phyloP scores from a whole-genome alignment of 495 filamentous ascomycete species.

The Lasiosphaeria miniovina region DNA sequence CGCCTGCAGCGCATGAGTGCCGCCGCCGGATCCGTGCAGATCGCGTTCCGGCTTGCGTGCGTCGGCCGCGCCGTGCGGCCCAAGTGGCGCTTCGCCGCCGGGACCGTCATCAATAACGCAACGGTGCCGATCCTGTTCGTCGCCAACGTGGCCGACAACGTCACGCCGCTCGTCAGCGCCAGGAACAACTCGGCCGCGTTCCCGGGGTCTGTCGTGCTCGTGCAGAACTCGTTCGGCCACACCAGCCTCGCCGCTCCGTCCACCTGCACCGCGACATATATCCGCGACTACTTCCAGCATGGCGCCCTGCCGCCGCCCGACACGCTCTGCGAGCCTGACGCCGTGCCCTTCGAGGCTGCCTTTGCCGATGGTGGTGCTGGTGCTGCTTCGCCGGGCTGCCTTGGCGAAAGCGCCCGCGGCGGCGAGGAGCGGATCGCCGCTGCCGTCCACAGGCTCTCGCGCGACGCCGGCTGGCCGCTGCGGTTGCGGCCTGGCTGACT shows the following conservation, averaged over 20 bases:
- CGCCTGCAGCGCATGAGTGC: constrained; percentile 46
- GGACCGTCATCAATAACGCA: constrained; percentile 28
- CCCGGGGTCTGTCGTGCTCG: constrained; percentile 49
- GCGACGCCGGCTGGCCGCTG: too few relatives aligned
- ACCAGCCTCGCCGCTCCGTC: constrained; percentile 35
- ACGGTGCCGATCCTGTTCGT: constrained; percentile 56
- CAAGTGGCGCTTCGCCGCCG: constrained; percentile 54
- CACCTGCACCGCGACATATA: constrained; percentile 32
- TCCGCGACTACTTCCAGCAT: constrained; percentile 37
- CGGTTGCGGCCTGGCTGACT: too few relatives aligned
- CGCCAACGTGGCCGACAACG: constrained; percentile 55
- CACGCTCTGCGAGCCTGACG: constrained; percentile 33
- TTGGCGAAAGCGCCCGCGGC: too few relatives aligned
- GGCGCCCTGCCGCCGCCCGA: constrained; percentile 30
- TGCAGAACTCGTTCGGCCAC: constrained; percentile 53
- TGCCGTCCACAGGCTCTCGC: too few relatives aligned
- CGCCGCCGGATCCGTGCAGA: constrained; percentile 57
- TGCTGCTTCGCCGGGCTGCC: not conserved
- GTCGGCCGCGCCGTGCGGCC: constrained; percentile 55
- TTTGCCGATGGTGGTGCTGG: not conserved
- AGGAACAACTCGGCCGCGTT: constrained; percentile 50
- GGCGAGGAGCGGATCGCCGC: too few relatives aligned
- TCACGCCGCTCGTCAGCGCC: constrained; percentile 52
- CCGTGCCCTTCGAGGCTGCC: constrained; percentile 15
- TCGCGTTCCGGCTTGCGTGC: constrained; percentile 54